A percentile compares a stretch with the other conserved stretches of the same genome.
Evolutionary conservation across 202 grass and related monocot species (phyloP).

Genomic region (Brachypodium distachyon): DNA sequence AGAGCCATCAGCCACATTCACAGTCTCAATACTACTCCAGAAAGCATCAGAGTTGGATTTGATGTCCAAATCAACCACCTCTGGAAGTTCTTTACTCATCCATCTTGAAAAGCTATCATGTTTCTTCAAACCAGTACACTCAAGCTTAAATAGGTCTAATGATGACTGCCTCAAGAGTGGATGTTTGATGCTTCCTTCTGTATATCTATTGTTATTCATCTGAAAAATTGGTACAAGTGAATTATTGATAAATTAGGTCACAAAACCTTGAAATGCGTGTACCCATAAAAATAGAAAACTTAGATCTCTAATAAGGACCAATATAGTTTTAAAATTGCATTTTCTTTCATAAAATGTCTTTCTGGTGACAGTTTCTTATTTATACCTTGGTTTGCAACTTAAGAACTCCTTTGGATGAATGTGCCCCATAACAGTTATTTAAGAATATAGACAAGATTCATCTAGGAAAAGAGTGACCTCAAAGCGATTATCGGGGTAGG

Average conservation of each 20-base stretch:
- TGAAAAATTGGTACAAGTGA: slow-evolving; percentile 15
- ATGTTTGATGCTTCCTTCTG: slow-evolving; percentile 31
- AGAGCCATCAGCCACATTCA: slow-evolving; percentile 54
- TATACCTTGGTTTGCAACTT: not conserved
- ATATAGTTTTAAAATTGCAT: not conserved
- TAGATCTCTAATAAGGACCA: not conserved
- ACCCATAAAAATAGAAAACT: not conserved
- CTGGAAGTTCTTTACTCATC: slow-evolving; percentile 88
- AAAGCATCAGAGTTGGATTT: slow-evolving; percentile 74
- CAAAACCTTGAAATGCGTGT: not conserved
- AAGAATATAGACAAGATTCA: not conserved
- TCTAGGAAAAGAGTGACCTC: not conserved
- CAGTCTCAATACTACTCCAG: slow-evolving; percentile 63
- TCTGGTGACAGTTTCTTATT: not conserved
- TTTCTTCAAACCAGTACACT: slow-evolving; percentile 83
- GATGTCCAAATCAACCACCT: slow-evolving; percentile 66
- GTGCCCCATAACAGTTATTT: not conserved
- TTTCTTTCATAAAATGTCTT: not conserved
- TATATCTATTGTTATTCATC: slow-evolving; percentile 23
- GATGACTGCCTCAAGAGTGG: slow-evolving; percentile 71
- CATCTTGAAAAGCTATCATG: slow-evolving; percentile 94
- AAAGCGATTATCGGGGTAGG: not conserved
- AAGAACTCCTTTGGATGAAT: not conserved
- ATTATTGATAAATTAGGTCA: not conserved
- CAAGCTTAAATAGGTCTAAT: slow-evolving; percentile 53